phyloP scores from a whole-genome alignment of 345 rosid genomes.

The Populus tremula region DNA sequence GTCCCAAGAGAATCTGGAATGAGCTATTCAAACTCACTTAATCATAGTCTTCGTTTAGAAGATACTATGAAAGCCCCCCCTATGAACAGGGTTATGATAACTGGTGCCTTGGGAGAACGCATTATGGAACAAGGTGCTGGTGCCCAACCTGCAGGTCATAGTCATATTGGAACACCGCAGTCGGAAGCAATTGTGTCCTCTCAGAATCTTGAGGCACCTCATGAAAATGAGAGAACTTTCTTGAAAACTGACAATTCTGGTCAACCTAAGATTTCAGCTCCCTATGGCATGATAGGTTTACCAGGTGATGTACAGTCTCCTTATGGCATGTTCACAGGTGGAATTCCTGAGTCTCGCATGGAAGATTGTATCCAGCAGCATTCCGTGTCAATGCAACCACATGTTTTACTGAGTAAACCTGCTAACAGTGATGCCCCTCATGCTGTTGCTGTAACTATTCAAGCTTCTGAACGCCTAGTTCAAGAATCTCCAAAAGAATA shows the following conservation, averaged over 20 bases:
- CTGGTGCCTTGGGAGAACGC: constrained; percentile 38
- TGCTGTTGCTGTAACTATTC: constrained; percentile 26
- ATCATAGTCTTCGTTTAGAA: constrained; percentile 46
- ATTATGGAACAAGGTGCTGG: constrained; percentile 36
- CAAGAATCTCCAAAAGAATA: constrained; percentile 37
- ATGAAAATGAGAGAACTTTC: constrained; percentile 23
- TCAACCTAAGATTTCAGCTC: constrained; percentile 27
- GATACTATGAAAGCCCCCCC: constrained; percentile 32
- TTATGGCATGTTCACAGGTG: constrained; percentile 24
- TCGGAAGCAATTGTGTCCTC: constrained; percentile 27
- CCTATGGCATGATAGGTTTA: constrained; percentile 22
- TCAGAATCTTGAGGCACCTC: constrained; percentile 26
- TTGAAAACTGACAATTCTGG: constrained; percentile 31
- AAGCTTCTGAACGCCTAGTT: constrained; percentile 31
- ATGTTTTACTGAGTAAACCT: constrained; percentile 22
- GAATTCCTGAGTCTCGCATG: constrained; percentile 24
- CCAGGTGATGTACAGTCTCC: constrained; percentile 29
- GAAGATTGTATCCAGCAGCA: constrained; percentile 35
- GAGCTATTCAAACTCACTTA: constrained; percentile 30
- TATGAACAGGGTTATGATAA: constrained; percentile 25
- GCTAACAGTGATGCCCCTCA: constrained; percentile 20
- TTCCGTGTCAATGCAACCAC: constrained; percentile 22
- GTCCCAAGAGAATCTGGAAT: constrained; percentile 31
- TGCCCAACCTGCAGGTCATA: constrained; percentile 21
- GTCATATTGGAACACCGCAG: constrained; percentile 30